Percentiles rank a stretch among this genome's conserved stretches.
Evolutionary conservation across 495 filamentous ascomycete species (phyloP).

Genomic region (Penicillium egyptiacum): DNA sequence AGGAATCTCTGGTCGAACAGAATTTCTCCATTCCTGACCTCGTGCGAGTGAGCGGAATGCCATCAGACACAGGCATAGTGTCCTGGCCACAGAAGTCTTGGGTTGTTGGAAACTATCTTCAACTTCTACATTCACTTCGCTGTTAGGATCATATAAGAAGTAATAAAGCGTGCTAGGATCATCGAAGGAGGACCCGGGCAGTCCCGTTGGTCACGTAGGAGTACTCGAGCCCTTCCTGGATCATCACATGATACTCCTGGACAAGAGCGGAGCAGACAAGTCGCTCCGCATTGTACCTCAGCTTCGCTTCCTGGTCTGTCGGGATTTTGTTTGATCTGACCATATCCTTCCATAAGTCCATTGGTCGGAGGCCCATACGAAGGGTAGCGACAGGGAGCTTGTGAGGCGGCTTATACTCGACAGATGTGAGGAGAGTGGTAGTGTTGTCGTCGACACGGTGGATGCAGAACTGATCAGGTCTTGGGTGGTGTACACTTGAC

Average conservation of each 20-base stretch:
- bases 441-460: constrained; percentile 22
- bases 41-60: constrained; percentile 23
- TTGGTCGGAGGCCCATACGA: constrained; percentile 30
- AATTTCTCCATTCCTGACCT: constrained; percentile 36
- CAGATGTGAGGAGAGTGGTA: constrained; percentile 25
- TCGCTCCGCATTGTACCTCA: constrained; percentile 27
- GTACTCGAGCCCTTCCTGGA: constrained; percentile 33
- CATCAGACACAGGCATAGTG: constrained; percentile 34
- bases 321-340: constrained; percentile 22
- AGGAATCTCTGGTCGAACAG: constrained; percentile 14
- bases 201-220: constrained; percentile 38
- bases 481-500: constrained; percentile 6
- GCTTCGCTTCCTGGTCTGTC: constrained; percentile 17
- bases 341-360: constrained; percentile 24
- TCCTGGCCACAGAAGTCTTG: constrained; percentile 24
- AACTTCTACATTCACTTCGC: no score
- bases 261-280: constrained; percentile 24
- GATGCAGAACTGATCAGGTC: constrained; percentile 28
- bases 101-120: background rate
- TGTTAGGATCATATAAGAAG: constrained; percentile 18
- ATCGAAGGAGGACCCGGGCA: constrained; percentile 31
- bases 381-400: constrained; percentile 35
- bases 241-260: constrained; percentile 34
- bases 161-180: constrained; percentile 41
- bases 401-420: constrained; percentile 40